Base-by-base conservation (phyloP, 2,329 filamentous ascomycete genomes). In the Plectosphaerella plurivora region DNA sequence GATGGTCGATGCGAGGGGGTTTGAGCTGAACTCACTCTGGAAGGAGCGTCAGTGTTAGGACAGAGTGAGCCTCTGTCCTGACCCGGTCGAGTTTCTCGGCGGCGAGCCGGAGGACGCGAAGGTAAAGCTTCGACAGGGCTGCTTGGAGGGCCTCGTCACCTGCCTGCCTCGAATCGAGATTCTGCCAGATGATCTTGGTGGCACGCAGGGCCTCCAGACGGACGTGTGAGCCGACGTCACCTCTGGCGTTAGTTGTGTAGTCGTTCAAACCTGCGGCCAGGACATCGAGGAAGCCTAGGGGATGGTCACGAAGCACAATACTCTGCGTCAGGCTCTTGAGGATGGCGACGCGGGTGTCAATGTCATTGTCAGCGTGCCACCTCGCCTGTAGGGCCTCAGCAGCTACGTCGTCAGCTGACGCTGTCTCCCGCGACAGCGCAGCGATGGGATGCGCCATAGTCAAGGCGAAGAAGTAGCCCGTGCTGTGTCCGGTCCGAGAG, bases 21-120 rank as follows among this genome's bases (percentile, higher is more conserved):
- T 8, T 33, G 8, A 8, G 10, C 33, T 15, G 35, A 20, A 66
- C 72, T 53, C 65, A 85, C 83, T 66, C 68, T 22, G 72, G 56
- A 24, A 69, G 57, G n/a, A 82, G 59, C 20, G 73, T 61, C 45
- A 79, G 58, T 5, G 70, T 69, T 45, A 86, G 61, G 10, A 77
- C 76, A 33, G 73, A 69, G 55, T 87, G 83, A 1, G 86, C 87
- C 57, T 83, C 79, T 0, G 82, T 73, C 22, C 94, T 84, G 16
- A 97, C 87, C 56, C 90, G 88, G 67, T 97, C 93, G 2, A 97
- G 78, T 65, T 96, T 97, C 69, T 99, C 94, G 1, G 89, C 82
- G 2, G 91, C 86, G 14, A 97, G 77, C 1, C 91, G 82, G 33
- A 89, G 73, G 2, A 78, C 70, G 25, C 73, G 70, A 28, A 77